phyloP scores from a whole-genome alignment of 148 eudicot genomes.

The Rhododendron molle region DNA sequence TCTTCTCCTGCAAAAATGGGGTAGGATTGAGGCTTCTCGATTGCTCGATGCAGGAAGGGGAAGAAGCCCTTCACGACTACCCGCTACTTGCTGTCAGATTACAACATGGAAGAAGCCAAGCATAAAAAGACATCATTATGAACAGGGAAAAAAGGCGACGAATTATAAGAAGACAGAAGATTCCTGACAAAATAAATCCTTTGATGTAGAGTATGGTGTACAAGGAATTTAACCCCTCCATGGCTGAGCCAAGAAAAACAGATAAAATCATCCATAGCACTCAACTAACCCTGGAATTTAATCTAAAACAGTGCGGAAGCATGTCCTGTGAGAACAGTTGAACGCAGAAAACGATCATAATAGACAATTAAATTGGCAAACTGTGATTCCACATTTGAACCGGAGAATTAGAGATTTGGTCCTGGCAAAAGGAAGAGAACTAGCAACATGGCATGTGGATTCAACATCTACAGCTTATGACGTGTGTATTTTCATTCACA shows the following conservation, averaged over 20 bases:
- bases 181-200: background rate
- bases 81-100: background rate
- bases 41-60: background rate
- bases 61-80: background rate
- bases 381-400: background rate
- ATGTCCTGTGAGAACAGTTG: background rate
- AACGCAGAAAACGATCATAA: background rate
- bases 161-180: background rate
- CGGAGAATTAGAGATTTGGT: background rate
- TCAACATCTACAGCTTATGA: background rate
- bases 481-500: background rate
- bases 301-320: background rate
- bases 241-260: background rate
- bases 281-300: background rate
- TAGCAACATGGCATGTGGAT: background rate
- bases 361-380: background rate
- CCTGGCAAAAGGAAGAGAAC: background rate
- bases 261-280: background rate
- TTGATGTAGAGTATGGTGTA: background rate
- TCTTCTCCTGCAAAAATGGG: background rate
- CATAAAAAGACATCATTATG: background rate
- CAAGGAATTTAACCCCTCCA: background rate
- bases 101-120: background rate
- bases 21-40: background rate
- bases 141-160: background rate